These are phyloP conservation scores for Kurtzmaniella natalensis DNA, from an alignment of 1,139 yeast species.

Conservation along the genomic window DNA sequence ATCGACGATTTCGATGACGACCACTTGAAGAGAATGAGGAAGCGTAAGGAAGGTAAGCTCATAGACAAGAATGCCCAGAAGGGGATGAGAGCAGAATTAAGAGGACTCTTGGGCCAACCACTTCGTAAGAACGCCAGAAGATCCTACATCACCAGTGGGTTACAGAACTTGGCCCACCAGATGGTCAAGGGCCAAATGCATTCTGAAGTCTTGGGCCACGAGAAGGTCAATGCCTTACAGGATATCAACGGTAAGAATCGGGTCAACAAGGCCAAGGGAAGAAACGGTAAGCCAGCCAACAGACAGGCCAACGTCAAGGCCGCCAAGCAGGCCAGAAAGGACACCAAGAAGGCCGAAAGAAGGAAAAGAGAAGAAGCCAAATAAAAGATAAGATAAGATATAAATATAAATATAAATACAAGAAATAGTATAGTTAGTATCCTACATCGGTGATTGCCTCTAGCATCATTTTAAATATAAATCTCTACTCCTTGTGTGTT, in stretches of 20 bases:
- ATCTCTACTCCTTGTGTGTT: too few species aligned
- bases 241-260: constrained; percentile 30
- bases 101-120: constrained; percentile 50
- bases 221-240: constrained; percentile 65
- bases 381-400: too few species aligned
- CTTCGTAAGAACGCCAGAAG: constrained; percentile 66
- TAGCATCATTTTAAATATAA: too few species aligned
- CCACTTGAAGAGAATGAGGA: constrained; percentile 57
- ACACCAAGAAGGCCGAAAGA: constrained; percentile 9
- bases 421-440: too few species aligned
- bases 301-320: constrained; percentile 13
- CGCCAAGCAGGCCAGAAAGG: constrained; percentile 9
- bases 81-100: constrained; percentile 52
- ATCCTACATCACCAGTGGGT: constrained; percentile 82
- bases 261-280: constrained; percentile 20
- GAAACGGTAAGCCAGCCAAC: constrained; percentile 12
- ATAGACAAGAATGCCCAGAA: constrained; percentile 48
- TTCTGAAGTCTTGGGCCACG: constrained; percentile 65
- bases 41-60: constrained; percentile 54
- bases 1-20: constrained; percentile 60
- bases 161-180: constrained; percentile 79
- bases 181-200: constrained; percentile 71
- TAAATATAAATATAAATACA: too few species aligned
- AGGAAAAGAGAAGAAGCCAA: background rate
- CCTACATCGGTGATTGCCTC: too few species aligned